Evolutionary conservation across 805 yeast genomes (phyloP).

Genomic region (Pichia californica): DNA sequence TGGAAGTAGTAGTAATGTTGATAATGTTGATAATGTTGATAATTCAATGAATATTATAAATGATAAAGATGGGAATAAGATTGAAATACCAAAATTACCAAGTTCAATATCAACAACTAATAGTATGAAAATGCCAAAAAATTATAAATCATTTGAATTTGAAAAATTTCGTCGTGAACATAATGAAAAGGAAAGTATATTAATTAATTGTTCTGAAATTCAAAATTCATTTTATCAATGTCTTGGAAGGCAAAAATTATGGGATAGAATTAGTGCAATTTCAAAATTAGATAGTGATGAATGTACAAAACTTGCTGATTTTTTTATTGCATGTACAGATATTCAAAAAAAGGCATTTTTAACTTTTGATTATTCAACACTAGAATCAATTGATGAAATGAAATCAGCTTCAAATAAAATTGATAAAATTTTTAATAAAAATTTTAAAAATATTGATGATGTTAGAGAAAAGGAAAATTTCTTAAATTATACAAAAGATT

Average conservation of each 20-base stretch:
- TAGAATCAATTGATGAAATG: slow-evolving; percentile 25
- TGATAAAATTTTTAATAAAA: slow-evolving; percentile 25
- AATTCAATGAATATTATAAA: too few relatives aligned
- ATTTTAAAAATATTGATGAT: slow-evolving; percentile 24
- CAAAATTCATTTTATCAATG: slow-evolving; percentile 26
- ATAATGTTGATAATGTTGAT: neutral
- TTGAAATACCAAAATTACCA: slow-evolving; percentile 8
- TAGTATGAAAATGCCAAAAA: slow-evolving; percentile 7
- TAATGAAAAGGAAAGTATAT: slow-evolving; percentile 23
- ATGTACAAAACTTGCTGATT: slow-evolving; percentile 23
- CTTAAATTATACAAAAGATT: slow-evolving; percentile 20
- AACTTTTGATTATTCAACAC: slow-evolving; percentile 27
- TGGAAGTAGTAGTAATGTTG: too few relatives aligned
- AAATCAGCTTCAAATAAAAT: slow-evolving; percentile 23
- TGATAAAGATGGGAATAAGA: neutral
- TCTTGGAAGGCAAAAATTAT: slow-evolving; percentile 15
- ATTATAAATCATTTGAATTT: slow-evolving; percentile 14
- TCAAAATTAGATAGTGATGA: slow-evolving; percentile 18
- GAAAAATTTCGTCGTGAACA: slow-evolving; percentile 26
- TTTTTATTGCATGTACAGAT: slow-evolving; percentile 26
- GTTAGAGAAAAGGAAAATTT: slow-evolving; percentile 20
- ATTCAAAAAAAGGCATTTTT: slow-evolving; percentile 28
- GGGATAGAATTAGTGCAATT: slow-evolving; percentile 14
- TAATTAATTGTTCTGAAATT: slow-evolving; percentile 30
- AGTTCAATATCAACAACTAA: slow-evolving; percentile 1